Evolutionary conservation across 2,329 filamentous ascomycete species (phyloP).

Genomic region (Fusarium annulatum): DNA sequence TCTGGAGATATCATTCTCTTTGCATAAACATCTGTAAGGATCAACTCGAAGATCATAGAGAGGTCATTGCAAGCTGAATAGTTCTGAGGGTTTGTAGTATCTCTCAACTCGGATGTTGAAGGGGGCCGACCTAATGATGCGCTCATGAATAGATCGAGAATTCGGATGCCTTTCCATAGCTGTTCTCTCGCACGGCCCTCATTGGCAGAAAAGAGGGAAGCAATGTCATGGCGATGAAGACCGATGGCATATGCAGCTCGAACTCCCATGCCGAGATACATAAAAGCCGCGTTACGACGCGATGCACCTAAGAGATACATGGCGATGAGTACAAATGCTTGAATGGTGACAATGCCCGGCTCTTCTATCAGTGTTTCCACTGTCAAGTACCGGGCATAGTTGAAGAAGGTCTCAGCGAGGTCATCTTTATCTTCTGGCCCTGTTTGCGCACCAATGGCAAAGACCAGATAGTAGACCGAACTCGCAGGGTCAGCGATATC

Average conservation of each 20-base stretch:
- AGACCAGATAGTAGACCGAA: slow-evolving; percentile 44
- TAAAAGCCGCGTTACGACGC: slow-evolving; percentile 52
- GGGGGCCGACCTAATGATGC: slow-evolving; percentile 49
- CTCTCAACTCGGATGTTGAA: slow-evolving; percentile 47
- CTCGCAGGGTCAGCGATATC: slow-evolving; percentile 32
- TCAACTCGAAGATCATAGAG: slow-evolving; percentile 51
- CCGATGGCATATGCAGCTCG: slow-evolving; percentile 52
- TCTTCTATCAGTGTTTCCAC: slow-evolving; percentile 50
- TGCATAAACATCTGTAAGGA: slow-evolving; percentile 51
- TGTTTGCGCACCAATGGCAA: slow-evolving; percentile 50
- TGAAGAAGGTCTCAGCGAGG: slow-evolving; percentile 49
- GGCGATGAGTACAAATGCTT: slow-evolving; percentile 50
- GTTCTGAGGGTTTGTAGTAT: slow-evolving; percentile 38
- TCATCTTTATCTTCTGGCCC: slow-evolving; percentile 49
- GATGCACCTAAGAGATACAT: slow-evolving; percentile 52
- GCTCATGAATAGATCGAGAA: slow-evolving; percentile 50
- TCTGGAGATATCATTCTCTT: slow-evolving; percentile 46
- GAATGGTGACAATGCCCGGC: slow-evolving; percentile 50
- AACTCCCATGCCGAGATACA: slow-evolving; percentile 53
- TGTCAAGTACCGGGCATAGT: slow-evolving; percentile 50
- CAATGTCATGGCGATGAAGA: slow-evolving; percentile 47
- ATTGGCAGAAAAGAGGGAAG: slow-evolving; percentile 39
- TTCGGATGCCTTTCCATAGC: slow-evolving; percentile 49
- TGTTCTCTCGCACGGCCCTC: slow-evolving; percentile 46
- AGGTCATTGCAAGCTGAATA: slow-evolving; percentile 48